Percentiles rank a stretch among this genome's conserved stretches.
phyloP scores from a whole-genome alignment of 2,329 filamentous ascomycete species.

The Phoma sp. region DNA sequence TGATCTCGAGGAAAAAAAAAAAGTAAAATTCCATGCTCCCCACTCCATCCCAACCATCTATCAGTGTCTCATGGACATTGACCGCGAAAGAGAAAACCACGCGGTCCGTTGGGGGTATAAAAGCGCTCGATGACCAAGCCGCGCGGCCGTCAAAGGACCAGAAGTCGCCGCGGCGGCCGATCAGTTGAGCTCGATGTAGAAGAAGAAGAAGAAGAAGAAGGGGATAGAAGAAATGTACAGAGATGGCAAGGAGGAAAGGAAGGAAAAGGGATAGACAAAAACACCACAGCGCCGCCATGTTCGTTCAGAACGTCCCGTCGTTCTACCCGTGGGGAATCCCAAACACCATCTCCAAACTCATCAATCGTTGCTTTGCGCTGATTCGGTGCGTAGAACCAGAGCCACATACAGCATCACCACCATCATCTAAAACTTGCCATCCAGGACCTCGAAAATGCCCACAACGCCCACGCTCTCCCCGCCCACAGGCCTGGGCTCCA shows the following conservation, averaged over 20 bases:
- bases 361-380: not conserved
- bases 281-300: too few relatives aligned
- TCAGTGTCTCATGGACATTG: too few relatives aligned
- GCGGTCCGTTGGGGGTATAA: conserved; percentile 4
- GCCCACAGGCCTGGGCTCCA: conserved; percentile 41
- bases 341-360: conserved; percentile 5
- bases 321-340: not conserved
- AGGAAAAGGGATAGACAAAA: too few relatives aligned
- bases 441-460: conserved; percentile 49
- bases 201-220: too few relatives aligned
- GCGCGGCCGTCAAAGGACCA: too few relatives aligned
- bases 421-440: conserved; percentile 34
- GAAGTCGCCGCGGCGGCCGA: not conserved
- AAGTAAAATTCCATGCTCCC: too few relatives aligned
- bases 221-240: not conserved
- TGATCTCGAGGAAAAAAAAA: too few relatives aligned
- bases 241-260: not conserved
- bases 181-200: conserved; percentile 1
- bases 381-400: too few relatives aligned
- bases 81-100: too few relatives aligned
- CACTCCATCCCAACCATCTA: too few relatives aligned
- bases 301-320: too few relatives aligned
- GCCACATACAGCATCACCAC: too few relatives aligned
- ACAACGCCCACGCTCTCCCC: conserved; percentile 36
- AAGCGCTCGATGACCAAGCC: not conserved